Evolutionary conservation across 208 protist genomes (phyloP).

Genomic region (Tritrichomonas musculus): DNA sequence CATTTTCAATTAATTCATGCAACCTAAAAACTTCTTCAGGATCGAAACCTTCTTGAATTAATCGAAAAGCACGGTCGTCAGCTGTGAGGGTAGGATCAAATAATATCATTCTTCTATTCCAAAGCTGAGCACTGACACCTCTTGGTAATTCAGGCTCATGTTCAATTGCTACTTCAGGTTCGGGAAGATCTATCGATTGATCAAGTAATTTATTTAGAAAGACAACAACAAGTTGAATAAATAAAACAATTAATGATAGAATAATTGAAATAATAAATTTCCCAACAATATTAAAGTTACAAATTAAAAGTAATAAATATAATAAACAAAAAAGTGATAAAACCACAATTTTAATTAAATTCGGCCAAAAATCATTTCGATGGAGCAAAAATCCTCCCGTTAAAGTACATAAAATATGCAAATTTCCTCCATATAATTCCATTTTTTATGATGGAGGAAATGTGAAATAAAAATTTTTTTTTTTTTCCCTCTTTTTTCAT

Average conservation of each 20-base stretch:
- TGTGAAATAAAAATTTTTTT: no score
- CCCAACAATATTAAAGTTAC: not conserved
- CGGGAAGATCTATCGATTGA: not conserved
- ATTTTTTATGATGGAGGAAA: no score
- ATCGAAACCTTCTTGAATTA: not conserved
- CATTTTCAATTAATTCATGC: not conserved
- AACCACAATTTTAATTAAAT: not conserved
- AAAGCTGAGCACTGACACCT: not conserved
- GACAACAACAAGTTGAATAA: constrained; percentile 2
- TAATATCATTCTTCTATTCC: not conserved
- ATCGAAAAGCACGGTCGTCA: not conserved
- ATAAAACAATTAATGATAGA: not conserved
- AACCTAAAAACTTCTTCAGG: not conserved
- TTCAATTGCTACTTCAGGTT: not conserved
- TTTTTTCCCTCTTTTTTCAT: no score
- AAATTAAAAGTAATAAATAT: not conserved
- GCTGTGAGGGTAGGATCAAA: not conserved
- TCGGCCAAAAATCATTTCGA: constrained; percentile 15
- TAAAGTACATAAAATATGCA: not conserved
- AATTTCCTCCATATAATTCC: constrained; percentile 10
- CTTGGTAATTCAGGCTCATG: not conserved
- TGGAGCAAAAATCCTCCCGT: not conserved
- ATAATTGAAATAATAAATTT: not conserved
- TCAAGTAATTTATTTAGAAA: not conserved
- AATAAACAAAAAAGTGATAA: not conserved